Base-by-base conservation (phyloP, 257 asterid genomes). In the Leptodermis oblonga region DNA sequence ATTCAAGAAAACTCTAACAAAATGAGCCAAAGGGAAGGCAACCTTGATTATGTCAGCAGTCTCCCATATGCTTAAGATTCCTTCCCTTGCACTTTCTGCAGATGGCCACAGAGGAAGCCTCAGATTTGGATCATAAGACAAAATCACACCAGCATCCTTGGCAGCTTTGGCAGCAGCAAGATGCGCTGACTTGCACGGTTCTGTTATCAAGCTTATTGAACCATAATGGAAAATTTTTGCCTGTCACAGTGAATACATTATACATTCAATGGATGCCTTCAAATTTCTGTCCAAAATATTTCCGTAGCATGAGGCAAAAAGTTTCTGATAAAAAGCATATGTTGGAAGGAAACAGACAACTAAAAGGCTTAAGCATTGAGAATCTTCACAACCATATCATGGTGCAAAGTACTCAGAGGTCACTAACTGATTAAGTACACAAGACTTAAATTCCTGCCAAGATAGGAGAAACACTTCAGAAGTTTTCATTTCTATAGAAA, bases 41-140 rank as follows among this genome's bases (percentile, higher is more conserved):
- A 94, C 99, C 97, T 94, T 94, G 67, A 91, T 94, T 41, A 94
- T 80, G 72, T 94, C 99, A 72, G 97, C 97, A 69, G 85, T 82
- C 14, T 91, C 89, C 97, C 99, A 94, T 75, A 89, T 89, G 85
- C 97, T 89, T 76, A 91, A 83, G 73, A 94, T 94, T 77, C 99
- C 99, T 86, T 94, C 89, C 80, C 99, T 82, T 31, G 99, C 99
- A 85, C 87, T 87, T 25, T 91, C 90, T 48, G 95, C 93, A 58
- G 97, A 94, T 20, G 96, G 86, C 99, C 99, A 94, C 74, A 94
- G 75, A 1, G 99, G 99, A 72, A 94, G 97, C 86, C 99, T 84
- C 80, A 94, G 80, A 81, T 94, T 94, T 51, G 99, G 99, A 80
- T 94, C 99, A 67, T 94, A 94, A 1, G 99, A 94, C 82, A 94